Percentiles rank a stretch among this genome's conserved stretches.
phyloP scores from a whole-genome alignment of 345 rosid genomes.

The Carallia pectinifolia region DNA sequence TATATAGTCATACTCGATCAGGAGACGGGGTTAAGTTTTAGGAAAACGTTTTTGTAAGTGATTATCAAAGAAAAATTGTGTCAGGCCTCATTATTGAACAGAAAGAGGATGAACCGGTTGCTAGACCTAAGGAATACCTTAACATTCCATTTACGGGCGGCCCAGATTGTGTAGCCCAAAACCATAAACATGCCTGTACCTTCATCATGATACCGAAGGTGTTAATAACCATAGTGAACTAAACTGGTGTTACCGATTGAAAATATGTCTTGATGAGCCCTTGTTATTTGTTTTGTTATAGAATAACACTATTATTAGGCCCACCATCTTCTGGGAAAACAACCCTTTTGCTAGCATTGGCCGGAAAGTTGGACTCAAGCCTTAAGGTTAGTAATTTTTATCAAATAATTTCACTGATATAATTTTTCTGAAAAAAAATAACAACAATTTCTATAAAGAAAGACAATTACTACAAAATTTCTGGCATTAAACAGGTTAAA shows the following conservation, averaged over 20 bases:
- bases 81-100: no score
- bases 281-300: constrained; percentile 9
- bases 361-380: constrained; percentile 67
- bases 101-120: no score
- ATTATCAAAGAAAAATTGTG: no score
- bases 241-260: no score
- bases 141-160: no score
- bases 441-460: no score
- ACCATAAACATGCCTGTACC: neutral
- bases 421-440: neutral
- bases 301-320: constrained; percentile 77
- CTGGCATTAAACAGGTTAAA: constrained; percentile 38
- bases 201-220: neutral
- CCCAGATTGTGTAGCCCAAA: neutral
- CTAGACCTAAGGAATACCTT: no score
- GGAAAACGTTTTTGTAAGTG: no score
- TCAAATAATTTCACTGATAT: neutral
- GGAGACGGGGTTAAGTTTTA: no score
- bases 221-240: no score
- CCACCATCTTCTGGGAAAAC: constrained; percentile 97
- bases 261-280: neutral
- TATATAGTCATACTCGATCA: no score
- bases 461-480: no score
- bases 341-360: constrained; percentile 70
- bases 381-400: constrained; percentile 47